Base-by-base conservation (phyloP, 805 yeast species). In the Zygotorulaspora florentina region DNA sequence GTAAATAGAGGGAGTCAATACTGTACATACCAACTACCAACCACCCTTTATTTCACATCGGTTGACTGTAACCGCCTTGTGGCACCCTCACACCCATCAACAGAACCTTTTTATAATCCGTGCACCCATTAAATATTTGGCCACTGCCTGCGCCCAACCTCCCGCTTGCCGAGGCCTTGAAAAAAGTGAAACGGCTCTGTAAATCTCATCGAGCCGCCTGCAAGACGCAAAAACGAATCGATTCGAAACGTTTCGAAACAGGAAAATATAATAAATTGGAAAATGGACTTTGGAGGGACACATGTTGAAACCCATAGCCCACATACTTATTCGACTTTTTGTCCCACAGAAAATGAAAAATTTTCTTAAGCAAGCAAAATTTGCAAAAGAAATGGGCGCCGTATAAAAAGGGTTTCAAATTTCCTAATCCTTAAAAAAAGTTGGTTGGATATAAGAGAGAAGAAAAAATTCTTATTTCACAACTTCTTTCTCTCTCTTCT, bases 371-470 rank as follows among this genome's bases (percentile, higher is more conserved):
- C 13, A 33, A 27, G 29, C 23, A 34, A 23, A 40, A 13, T 15
- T 27, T 13, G 35, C 11, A 28, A 35, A 35, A 23, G 39, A 35
- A 39, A 39, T 18, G 31, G n/a, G 42, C n/a, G 34, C 35, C 42
- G 35, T 37, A 37, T 25, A 37, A 37, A 37, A 17, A 37, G 40
- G 40, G 40, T 37, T 37, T 37, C 40, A 37, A 26, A 23, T 37
- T 26, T 23, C 41, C 13, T 27, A 16, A 13, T 16, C 36, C 20
- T 33, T 13, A 33, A 33, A 33, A 38, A 28, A 38, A 11, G 41
- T 17, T 39, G 33, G 36, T 35, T n/a, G 27, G 34, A 39, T 46
- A 46, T 46, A 42, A 42, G 46, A 46, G 46, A 39, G 41, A 39
- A 23, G 38, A 35, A 35, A 38, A 42, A 42, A 30, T 38, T 42